Conservation (phyloP, 2,329 filamentous ascomycete species). For the Ceratocystis diversiconidia region DNA sequence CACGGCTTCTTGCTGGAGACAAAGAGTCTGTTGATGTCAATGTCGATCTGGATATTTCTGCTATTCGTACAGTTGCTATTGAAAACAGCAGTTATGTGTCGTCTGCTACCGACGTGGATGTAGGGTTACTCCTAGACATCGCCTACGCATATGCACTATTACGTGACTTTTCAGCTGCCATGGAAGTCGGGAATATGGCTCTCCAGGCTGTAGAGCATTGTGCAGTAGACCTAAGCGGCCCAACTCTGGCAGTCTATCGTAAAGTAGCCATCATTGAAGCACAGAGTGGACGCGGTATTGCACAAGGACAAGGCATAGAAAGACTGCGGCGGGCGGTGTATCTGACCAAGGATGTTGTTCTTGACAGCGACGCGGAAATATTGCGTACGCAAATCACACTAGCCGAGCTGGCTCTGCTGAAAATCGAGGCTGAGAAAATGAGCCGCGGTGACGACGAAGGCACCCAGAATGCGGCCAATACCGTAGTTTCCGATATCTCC, state of each 20-base stretch:
- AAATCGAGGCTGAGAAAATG: not conserved
- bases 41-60: not conserved
- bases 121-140: not conserved
- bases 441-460: not conserved
- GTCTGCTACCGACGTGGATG: not conserved
- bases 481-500: not conserved
- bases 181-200: not conserved
- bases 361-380: not conserved
- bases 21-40: not conserved
- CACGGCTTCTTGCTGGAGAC: not conserved
- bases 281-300: not conserved
- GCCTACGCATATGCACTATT: constrained; percentile 1
- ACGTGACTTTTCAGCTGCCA: not conserved
- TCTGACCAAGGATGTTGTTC: not conserved
- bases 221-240: not conserved
- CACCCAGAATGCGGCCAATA: not conserved
- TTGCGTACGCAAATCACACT: not conserved
- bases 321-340: not conserved
- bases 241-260: not conserved
- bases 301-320: not conserved
- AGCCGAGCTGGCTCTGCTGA: not conserved
- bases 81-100: not conserved
- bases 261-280: not conserved
- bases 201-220: not conserved
- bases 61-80: not conserved